phyloP scores from a whole-genome alignment of 108 stramenopile genomes.

The Cylindrotheca fusiformis region DNA sequence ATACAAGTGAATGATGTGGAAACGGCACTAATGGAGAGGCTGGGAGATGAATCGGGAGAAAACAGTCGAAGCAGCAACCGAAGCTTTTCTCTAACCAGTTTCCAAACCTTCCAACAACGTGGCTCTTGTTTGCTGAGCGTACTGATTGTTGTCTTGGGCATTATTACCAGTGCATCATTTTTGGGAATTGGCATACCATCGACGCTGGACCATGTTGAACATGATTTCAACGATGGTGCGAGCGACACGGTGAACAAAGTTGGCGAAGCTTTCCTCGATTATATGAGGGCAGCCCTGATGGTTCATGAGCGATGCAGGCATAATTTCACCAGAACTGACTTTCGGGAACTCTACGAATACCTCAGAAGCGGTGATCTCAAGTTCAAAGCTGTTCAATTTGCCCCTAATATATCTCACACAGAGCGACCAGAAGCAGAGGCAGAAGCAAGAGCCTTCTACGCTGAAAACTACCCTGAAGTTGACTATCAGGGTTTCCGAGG shows the following conservation, averaged over 20 bases:
- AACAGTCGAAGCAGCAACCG: neutral
- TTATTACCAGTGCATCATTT: slow-evolving; percentile 16
- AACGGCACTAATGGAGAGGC: too few species aligned
- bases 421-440: slow-evolving; percentile 28
- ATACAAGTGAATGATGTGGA: too few species aligned
- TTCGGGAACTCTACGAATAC: slow-evolving; percentile 43
- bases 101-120: neutral
- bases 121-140: neutral
- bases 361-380: slow-evolving; percentile 9
- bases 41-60: neutral
- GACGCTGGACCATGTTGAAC: neutral
- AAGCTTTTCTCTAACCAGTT: neutral
- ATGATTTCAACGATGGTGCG: slow-evolving; percentile 33
- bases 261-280: slow-evolving; percentile 27
- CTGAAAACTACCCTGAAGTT: slow-evolving; percentile 30
- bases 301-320: slow-evolving; percentile 36
- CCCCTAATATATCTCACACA: slow-evolving; percentile 32
- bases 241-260: slow-evolving; percentile 13
- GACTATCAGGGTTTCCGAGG: slow-evolving; percentile 31
- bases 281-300: slow-evolving; percentile 26
- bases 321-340: slow-evolving; percentile 26
- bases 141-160: slow-evolving; percentile 20
- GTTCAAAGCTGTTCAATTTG: slow-evolving; percentile 35
- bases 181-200: slow-evolving; percentile 15
- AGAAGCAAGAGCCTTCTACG: slow-evolving; percentile 28